Evolutionary conservation across 1,284 basidiomycete species (phyloP).

Genomic region (Trichosporon inkin): DNA sequence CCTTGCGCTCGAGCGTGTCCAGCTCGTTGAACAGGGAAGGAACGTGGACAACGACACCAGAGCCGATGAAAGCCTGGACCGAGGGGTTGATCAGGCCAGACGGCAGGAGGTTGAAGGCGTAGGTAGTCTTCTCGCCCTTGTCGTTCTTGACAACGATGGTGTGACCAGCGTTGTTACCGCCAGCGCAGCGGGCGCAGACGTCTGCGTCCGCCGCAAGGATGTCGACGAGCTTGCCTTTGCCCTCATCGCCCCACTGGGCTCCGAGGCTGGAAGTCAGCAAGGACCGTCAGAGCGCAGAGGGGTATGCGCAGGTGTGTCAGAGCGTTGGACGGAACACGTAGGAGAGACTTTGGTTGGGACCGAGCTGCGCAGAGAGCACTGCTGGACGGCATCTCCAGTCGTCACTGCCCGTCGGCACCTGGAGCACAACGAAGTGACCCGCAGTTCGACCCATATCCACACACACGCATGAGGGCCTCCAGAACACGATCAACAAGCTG

Average conservation of each 20-base stretch:
- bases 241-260: slow-evolving; percentile 92
- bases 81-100: slow-evolving; percentile 86
- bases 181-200: slow-evolving; percentile 92
- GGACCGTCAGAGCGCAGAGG: neutral
- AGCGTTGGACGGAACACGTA: neutral
- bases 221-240: slow-evolving; percentile 94
- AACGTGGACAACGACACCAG: slow-evolving; percentile 90
- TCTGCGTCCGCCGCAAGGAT: slow-evolving; percentile 83
- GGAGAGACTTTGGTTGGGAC: no score
- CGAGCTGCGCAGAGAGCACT: no score
- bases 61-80: slow-evolving; percentile 84
- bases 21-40: slow-evolving; percentile 94
- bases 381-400: no score
- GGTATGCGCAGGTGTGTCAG: neutral
- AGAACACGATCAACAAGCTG: neutral
- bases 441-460: neutral
- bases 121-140: slow-evolving; percentile 68
- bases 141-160: slow-evolving; percentile 84
- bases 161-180: slow-evolving; percentile 98
- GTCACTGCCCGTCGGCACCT: no score
- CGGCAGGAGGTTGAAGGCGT: slow-evolving; percentile 93
- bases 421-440: neutral
- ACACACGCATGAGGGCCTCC: neutral
- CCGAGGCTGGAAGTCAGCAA: slow-evolving; percentile 56
- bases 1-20: slow-evolving; percentile 79